phyloP scores from a whole-genome alignment of 208 protist species.

The Leishmania major region DNA sequence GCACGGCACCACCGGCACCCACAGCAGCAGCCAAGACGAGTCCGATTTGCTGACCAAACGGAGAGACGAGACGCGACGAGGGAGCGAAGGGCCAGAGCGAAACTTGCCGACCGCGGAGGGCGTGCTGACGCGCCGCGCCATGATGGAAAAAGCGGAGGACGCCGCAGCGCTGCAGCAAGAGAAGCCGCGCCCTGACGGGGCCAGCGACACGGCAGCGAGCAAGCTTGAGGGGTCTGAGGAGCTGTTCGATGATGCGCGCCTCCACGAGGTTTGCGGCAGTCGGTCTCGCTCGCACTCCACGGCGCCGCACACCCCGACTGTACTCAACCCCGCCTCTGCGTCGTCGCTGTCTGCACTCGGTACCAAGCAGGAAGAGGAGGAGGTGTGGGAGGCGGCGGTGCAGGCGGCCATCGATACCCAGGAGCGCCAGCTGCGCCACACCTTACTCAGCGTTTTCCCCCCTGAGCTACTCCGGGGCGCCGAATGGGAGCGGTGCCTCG shows the following conservation, averaged over 20 bases:
- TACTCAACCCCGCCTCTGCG: neutral
- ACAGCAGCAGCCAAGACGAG: neutral
- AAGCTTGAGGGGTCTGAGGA: neutral
- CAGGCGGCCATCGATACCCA: conserved; percentile 19
- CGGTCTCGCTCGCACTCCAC: conserved; percentile 9
- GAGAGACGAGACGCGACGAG: neutral
- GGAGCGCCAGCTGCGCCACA: conserved; percentile 32
- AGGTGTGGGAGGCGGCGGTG: conserved; percentile 5
- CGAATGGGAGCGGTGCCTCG: neutral
- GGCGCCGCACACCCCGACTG: neutral
- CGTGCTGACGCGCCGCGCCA: conserved; percentile 17
- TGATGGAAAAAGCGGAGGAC: neutral
- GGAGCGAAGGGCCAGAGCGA: neutral
- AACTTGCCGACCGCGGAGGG: neutral
- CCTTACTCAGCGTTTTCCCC: conserved; percentile 35
- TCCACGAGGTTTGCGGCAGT: neutral
- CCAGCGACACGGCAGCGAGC: neutral
- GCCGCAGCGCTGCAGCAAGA: neutral
- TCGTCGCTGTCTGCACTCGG: neutral
- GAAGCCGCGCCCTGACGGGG: neutral
- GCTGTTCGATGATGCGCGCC: neutral
- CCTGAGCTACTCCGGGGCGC: conserved; percentile 6
- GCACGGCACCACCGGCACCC: neutral
- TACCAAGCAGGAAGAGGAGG: conserved; percentile 5
- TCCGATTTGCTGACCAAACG: neutral